A percentile compares a stretch with the other conserved stretches of the same genome.
Evolutionary conservation across 345 rosid genomes (phyloP).

Genomic region (Sisymbrium altissimum): DNA sequence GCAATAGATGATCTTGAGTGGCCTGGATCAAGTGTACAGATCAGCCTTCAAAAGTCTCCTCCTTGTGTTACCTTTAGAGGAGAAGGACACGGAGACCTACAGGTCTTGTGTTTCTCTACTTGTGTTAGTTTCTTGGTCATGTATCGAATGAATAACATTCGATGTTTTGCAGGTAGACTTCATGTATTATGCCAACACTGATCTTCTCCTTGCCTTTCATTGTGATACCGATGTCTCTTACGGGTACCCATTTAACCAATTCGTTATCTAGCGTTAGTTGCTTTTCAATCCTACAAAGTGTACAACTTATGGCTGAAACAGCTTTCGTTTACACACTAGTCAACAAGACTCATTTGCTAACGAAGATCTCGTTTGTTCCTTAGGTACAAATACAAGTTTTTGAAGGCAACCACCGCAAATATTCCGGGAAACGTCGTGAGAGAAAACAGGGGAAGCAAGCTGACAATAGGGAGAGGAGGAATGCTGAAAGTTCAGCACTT

Average conservation of each 20-base stretch:
- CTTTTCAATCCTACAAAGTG: background rate
- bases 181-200: constrained; percentile 73
- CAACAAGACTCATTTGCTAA: background rate
- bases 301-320: background rate
- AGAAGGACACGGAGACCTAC: constrained; percentile 93
- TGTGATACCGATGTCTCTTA: constrained; percentile 68
- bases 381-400: constrained; percentile 89
- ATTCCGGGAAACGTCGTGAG: constrained; percentile 74
- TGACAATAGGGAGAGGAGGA: constrained; percentile 88
- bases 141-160: background rate
- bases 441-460: constrained; percentile 88
- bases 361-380: background rate
- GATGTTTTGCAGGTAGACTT: constrained; percentile 63
- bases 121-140: background rate
- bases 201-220: constrained; percentile 75
- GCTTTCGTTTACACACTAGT: background rate
- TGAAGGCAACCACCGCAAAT: constrained; percentile 73
- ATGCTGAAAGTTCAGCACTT: constrained; percentile 93
- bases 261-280: background rate
- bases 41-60: constrained; percentile 59
- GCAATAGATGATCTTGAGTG: constrained; percentile 94
- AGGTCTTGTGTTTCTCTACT: constrained; percentile 45
- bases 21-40: constrained; percentile 86
- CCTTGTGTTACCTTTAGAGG: constrained; percentile 76
- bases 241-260: constrained; percentile 41